Evolutionary conservation across 805 yeast genomes (phyloP).

Genomic region (Ogataea corticis): DNA sequence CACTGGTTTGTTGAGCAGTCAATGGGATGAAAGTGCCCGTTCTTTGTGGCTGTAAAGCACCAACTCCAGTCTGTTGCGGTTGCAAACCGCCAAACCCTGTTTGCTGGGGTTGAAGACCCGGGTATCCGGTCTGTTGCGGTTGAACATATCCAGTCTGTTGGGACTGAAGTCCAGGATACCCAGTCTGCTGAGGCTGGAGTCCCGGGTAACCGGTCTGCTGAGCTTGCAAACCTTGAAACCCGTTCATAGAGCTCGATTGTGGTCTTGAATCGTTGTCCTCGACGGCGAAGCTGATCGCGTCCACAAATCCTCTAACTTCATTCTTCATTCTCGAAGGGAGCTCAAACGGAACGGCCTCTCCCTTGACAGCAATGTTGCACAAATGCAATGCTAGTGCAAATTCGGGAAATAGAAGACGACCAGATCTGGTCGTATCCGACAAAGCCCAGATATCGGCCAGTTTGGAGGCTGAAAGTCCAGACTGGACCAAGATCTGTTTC

Average conservation of each 20-base stretch:
- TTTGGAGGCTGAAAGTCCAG: conserved; percentile 71
- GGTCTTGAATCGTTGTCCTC: conserved; percentile 45
- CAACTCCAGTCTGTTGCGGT: conserved; percentile 6
- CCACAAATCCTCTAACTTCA: conserved; percentile 88
- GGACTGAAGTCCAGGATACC: conserved; percentile 13
- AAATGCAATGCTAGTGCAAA: conserved; percentile 90
- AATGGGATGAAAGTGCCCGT: conserved; percentile 8
- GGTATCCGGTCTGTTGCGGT: no score
- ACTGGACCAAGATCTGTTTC: conserved; percentile 73
- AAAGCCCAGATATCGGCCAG: conserved; percentile 88
- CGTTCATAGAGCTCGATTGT: conserved; percentile 29
- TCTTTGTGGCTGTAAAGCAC: conserved; percentile 30
- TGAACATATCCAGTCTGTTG: conserved; percentile 12
- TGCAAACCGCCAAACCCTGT: conserved; percentile 9
- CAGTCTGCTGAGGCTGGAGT: conserved; percentile 11
- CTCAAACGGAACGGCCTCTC: conserved; percentile 72
- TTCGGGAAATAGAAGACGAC: conserved; percentile 86
- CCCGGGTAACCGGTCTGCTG: not conserved
- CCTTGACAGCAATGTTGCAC: conserved; percentile 74
- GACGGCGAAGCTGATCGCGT: conserved; percentile 77
- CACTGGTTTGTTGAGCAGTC: not conserved
- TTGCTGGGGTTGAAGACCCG: conserved; percentile 8
- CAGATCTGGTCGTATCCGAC: conserved; percentile 86
- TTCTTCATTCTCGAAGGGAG: conserved; percentile 73
- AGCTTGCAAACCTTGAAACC: conserved; percentile 27